Evolutionary conservation across 108 stramenopile genomes (phyloP), one percentile per base, ranked within the genome.

Genomic region (Schizochytrium sp.): DNA sequence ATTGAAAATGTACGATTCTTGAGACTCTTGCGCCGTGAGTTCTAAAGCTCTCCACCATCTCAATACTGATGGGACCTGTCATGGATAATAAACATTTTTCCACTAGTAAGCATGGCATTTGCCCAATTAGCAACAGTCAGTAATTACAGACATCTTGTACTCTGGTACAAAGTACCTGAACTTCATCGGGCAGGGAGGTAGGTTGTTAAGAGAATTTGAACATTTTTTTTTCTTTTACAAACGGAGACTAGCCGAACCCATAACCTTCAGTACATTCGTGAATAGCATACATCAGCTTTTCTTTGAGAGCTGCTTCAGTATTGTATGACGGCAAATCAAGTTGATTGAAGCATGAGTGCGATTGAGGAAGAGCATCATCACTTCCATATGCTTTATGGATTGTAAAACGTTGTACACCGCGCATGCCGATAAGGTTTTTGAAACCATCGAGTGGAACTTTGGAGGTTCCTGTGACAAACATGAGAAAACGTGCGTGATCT

Each of bases 361-460:
- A 53, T 13, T 41, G 15, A 5, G 91, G 91, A 12, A 91, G 88
- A 3, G 46, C 10, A 4, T 53, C 47, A 40, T 83, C 83, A n/a
- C 60, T 61, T 3, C 87, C 87, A 40, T 57, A 49, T 10, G 57
- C 57, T 12, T 49, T 44, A 92, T 97, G 96, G 89, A 99, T 96
- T 89, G 94, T 96, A 91, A 99, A 99, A 88, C 96, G 95, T 92
- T 98, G 98, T 8, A 95, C 90, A 41, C 99, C 99, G 56, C 97
- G 95, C 99, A 98, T 98, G 38, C 99, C 99, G 87, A 96, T 97
- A 17, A 99, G 93, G 61, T 95, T 94, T 46, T 93, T 90, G 89
- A 99, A 99, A 38, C 99, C 99, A 61, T 96, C 96, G 64, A 99
- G 92, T 4, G 99, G 99, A 0, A 99, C 98, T 91, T 98, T 97